Evolutionary conservation across 495 filamentous ascomycete species (phyloP), one percentile per base, ranked within the genome.

Genomic region (Aspergillus olivimuriae): DNA sequence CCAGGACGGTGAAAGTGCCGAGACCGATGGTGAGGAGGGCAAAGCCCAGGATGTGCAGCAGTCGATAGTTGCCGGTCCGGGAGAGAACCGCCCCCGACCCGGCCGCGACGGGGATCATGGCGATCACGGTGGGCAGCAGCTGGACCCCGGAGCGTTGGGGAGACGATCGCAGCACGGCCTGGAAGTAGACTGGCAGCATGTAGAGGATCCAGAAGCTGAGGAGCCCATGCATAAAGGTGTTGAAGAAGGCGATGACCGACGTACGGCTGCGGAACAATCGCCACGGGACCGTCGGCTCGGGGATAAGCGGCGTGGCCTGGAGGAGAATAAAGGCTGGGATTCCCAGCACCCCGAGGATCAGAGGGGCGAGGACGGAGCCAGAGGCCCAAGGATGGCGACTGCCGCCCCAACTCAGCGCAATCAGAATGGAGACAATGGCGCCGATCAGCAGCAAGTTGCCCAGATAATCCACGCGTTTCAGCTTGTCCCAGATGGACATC

Each of bases 401-500:
- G 12, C 74, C 75, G 4, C 68, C 74, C 70, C 74, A 77, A 0
- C 63, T 66, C 4, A 79, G 16, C 0, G 62, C 66, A 14, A 81
- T 60, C 23, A 80, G 55, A 34, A 80, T 63, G 9, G 58, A 56
- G 4, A 71, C 66, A 0, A 56, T 54, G 0, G 63, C 56, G 15
- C 55, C 64, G 10, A 76, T 58, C 51, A 82, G 78, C 14, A 77
- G 7, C 3, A 66, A 38, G 17, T 57, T 53, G 0, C 78, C 77
- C 18, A 71, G n/a, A 69, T 72, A 76, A 52, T 81, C 76, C 11
- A 77, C 55, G 17, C 48, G 44, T 11, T 38, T 33, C n/a, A 72
- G 40, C 55, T 65, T 70, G 23, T 55, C 31, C 36, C 42, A 10
- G 0, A 70, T 2, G 12, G 46, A 28, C 3, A 11, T 28, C 6